Conservation (phyloP, 2,329 filamentous ascomycete genomes). For the Trichoderma guizhouense region DNA sequence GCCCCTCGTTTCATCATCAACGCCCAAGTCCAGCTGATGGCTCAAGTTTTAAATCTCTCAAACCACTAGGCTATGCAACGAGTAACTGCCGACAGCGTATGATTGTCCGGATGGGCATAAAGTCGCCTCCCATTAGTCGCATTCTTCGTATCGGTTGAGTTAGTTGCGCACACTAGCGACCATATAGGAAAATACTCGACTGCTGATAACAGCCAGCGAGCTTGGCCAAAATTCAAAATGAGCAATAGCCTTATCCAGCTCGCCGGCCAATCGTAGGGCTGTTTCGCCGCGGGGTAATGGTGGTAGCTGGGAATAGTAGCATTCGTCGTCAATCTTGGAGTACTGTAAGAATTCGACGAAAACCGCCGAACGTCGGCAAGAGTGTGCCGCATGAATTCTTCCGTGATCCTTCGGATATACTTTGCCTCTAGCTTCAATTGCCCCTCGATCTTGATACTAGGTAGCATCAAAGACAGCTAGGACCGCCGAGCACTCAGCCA, state of each 20-base stretch:
- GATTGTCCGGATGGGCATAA: not conserved
- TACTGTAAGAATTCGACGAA: not conserved
- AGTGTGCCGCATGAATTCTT: not conserved
- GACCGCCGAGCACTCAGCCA: not conserved
- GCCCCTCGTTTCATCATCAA: not conserved
- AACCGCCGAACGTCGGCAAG: not conserved
- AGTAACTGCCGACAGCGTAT: not conserved
- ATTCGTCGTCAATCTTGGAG: not conserved
- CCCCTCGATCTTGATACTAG: not conserved
- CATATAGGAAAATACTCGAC: not conserved
- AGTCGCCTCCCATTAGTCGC: not conserved
- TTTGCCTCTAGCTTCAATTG: not conserved
- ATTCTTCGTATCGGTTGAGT: not conserved
- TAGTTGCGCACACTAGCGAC: not conserved
- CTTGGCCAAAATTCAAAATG: not conserved
- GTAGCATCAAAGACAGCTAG: not conserved
- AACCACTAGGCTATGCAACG: not conserved
- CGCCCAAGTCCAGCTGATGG: not conserved
- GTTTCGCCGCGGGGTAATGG: not conserved
- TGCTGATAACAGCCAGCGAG: not conserved
- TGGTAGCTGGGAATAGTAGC: not conserved
- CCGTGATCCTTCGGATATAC: not conserved
- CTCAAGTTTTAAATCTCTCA: not conserved
- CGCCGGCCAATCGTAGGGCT: not conserved
- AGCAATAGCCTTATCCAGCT: not conserved